Evolutionary conservation across 768 basidiomycete genomes (phyloP).

Genomic region (Boletellus sp.): DNA sequence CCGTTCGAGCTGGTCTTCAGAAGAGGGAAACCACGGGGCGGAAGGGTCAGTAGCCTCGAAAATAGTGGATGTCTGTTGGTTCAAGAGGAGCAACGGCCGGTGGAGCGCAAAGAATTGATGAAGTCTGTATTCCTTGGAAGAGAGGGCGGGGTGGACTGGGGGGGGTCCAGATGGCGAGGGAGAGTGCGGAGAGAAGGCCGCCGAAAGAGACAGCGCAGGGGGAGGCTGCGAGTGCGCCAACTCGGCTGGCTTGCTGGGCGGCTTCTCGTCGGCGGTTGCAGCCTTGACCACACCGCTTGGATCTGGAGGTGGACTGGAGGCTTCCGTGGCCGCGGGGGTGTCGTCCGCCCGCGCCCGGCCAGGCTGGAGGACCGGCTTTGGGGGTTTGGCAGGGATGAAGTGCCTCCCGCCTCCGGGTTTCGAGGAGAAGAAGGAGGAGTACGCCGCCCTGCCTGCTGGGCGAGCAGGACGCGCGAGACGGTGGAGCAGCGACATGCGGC

Average conservation of each 20-base stretch:
- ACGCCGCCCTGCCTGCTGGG: conserved; percentile 51
- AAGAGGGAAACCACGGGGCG: conserved; percentile 16
- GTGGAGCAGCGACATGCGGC: conserved; percentile 47
- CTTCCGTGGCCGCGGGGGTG: conserved; percentile 35
- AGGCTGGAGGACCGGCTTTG: conserved; percentile 42
- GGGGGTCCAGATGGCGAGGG: conserved; percentile 3
- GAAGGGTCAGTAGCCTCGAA: conserved; percentile 35
- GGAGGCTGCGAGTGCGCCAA: conserved; percentile 16
- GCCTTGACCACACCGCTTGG: conserved; percentile 12
- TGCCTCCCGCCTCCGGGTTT: conserved; percentile 73
- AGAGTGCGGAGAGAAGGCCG: conserved; percentile 9
- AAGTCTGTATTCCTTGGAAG: conserved; percentile 67
- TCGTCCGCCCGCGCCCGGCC: conserved; percentile 39
- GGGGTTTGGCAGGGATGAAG: conserved; percentile 70
- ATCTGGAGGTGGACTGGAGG: conserved; percentile 14
- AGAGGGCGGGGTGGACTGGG: conserved; percentile 52
- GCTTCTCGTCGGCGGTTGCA: conserved; percentile 26
- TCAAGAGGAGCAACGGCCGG: conserved; percentile 69
- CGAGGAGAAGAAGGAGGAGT: conserved; percentile 78
- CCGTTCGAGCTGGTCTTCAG: conserved; percentile 24
- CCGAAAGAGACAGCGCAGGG: conserved; percentile 7
- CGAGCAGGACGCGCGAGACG: conserved; percentile 48
- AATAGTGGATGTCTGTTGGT: conserved; percentile 56
- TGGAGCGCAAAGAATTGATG: conserved; percentile 85
- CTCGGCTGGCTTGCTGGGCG: conserved; percentile 24